phyloP scores from a whole-genome alignment of 495 filamentous ascomycete genomes.

The Lasiosphaeria miniovina region DNA sequence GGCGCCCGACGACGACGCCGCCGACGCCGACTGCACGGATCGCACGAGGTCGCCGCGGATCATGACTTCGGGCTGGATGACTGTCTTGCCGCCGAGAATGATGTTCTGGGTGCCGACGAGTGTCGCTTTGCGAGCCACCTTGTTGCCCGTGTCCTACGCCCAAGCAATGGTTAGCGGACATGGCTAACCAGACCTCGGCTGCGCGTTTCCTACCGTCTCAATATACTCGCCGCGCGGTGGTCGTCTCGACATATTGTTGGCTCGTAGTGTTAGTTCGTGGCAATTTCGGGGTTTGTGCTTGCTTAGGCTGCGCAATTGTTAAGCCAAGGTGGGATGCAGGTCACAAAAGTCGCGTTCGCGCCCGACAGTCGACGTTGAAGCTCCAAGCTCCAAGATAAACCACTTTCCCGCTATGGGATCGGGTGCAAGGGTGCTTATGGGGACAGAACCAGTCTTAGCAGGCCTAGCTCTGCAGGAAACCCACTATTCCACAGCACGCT shows the following conservation, averaged over 20 bases:
- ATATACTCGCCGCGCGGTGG: slow-evolving; percentile 86
- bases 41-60: slow-evolving; percentile 88
- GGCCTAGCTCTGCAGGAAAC: too few relatives aligned
- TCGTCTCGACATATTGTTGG: slow-evolving; percentile 81
- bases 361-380: too few relatives aligned
- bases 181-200: not conserved
- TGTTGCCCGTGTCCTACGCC: slow-evolving; percentile 88
- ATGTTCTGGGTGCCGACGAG: slow-evolving; percentile 96
- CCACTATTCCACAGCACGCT: too few relatives aligned
- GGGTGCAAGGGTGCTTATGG: too few relatives aligned
- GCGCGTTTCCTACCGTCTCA: slow-evolving; percentile 67
- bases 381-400: too few relatives aligned
- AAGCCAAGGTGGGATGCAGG: too few relatives aligned
- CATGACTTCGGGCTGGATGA: slow-evolving; percentile 86
- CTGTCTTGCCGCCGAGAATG: slow-evolving; percentile 91
- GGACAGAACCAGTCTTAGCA: too few relatives aligned
- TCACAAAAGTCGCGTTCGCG: too few relatives aligned
- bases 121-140: slow-evolving; percentile 85
- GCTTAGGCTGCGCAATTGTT: too few relatives aligned
- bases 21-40: slow-evolving; percentile 39
- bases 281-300: too few relatives aligned
- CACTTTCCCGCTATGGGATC: too few relatives aligned
- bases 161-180: slow-evolving; percentile 2
- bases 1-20: slow-evolving; percentile 28
- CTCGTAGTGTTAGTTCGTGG: too few relatives aligned